Evolutionary conservation across 352 stramenopile species (phyloP), one percentile per base, ranked within the genome.

Genomic region (Phytophthora palmivora): DNA sequence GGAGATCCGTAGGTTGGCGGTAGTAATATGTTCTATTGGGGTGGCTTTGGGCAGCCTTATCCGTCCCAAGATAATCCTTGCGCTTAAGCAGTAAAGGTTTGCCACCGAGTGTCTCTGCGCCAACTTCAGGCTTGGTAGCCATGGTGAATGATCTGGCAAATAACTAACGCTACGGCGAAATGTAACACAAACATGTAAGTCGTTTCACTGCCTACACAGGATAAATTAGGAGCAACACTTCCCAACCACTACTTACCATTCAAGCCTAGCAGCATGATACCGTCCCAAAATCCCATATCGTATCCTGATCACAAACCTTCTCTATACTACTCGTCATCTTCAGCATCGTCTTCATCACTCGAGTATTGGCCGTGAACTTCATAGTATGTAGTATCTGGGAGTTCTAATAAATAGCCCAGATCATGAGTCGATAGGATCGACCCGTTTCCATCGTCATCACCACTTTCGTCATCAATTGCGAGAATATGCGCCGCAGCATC

Each of bases 11-110:
- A 6, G 74, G 48, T 48, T 92, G 91, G 30, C 78, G 76, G 57
- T 85, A 96, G 53, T 91, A 94, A 62, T 92, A 94, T 26, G 81
- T 90, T 24, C 87, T 76, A 34, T 88, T 88, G 2, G 83, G 77
- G 49, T 91, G 79, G 47, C 52, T 76, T 53, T 88, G 81, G 8
- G 80, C 81, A 16, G 63, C 79, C 53, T 84, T 83, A 49, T 94
- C 85, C 21, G 70, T 87, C 9, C 62, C 68, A 15, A 94, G 61
- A 48, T 90, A 94, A 58, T 94, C 84, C 43, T 92, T 91, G 22
- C 84, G 79, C 71, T 94, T 94, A n/a, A 91, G 56, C 21, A 87
- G 30, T 26, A 64, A 49, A 33, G 69, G 72, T 43, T 63, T 78
- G 22, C 69, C 68, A 11, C 65, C 60, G 4, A 44, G 19, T 15